Conservation (phyloP, 352 stramenopile species). For the Blastocystis sp. region DNA sequence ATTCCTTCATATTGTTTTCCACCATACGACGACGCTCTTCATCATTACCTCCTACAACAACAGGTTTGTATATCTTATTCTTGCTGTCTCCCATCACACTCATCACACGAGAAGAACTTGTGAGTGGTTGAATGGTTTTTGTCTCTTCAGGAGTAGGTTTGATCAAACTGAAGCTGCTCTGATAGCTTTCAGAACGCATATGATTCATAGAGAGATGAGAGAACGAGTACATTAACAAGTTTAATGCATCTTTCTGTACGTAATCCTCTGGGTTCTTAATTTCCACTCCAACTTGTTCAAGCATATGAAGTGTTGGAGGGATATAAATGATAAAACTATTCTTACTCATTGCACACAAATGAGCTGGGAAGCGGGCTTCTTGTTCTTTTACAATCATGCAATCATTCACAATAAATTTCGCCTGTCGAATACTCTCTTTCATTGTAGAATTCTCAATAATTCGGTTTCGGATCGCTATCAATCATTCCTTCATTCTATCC, state of each 20-base stretch:
- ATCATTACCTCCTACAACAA: background rate
- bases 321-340: constrained; percentile 60
- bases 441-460: constrained; percentile 34
- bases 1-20: constrained; percentile 60
- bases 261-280: constrained; percentile 22
- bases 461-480: constrained; percentile 3
- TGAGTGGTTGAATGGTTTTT: background rate
- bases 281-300: constrained; percentile 57
- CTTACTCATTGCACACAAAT: background rate
- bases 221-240: constrained; percentile 50
- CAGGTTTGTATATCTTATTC: constrained; percentile 53
- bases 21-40: constrained; percentile 25
- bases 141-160: background rate
- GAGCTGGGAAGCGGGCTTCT: constrained; percentile 16
- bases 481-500: background rate
- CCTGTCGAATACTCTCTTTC: constrained; percentile 49
- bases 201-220: constrained; percentile 11
- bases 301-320: constrained; percentile 54
- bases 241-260: constrained; percentile 7
- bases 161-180: constrained; percentile 23
- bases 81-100: constrained; percentile 45
- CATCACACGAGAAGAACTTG: constrained; percentile 36
- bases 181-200: background rate
- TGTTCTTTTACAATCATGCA: constrained; percentile 19
- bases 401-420: constrained; percentile 61